Conservation (phyloP, 192 early-diverging fungal genomes). For the Oehlia diaphana region DNA sequence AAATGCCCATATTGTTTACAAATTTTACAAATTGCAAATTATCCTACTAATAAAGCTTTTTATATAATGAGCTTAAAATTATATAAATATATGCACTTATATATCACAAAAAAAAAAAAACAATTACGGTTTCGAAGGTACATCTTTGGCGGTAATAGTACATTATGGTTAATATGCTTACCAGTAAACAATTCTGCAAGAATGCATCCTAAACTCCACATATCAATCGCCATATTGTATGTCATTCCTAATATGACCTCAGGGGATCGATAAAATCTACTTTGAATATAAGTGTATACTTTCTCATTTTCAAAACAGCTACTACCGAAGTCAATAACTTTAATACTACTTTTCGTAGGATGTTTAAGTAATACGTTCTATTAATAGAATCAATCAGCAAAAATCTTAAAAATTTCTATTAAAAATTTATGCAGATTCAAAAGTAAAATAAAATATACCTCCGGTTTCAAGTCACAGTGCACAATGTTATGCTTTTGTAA, state of each 20-base stretch:
- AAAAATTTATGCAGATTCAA: not conserved
- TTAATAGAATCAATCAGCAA: constrained; percentile 1
- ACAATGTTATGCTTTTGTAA: constrained; percentile 77
- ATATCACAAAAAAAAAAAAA: no score
- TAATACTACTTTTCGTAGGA: constrained; percentile 74
- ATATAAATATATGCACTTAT: no score
- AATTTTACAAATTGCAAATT: no score
- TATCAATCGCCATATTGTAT: constrained; percentile 92
- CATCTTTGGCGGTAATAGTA: no score
- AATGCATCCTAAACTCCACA: constrained; percentile 98
- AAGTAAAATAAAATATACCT: constrained; percentile 48
- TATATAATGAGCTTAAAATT: no score
- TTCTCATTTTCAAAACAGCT: constrained; percentile 91
- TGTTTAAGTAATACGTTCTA: constrained; percentile 83
- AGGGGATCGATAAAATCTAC: constrained; percentile 94
- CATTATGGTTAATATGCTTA: not conserved
- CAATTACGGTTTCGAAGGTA: no score
- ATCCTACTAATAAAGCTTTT: no score
- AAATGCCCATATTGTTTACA: no score
- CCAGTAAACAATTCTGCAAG: constrained; percentile 86
- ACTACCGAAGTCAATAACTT: constrained; percentile 98
- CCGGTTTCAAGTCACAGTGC: constrained; percentile 97
- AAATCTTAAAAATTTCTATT: not conserved
- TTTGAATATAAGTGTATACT: constrained; percentile 98
- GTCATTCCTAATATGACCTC: constrained; percentile 92